These are phyloP conservation scores for Nannizzia gypsea DNA, from an alignment of 2,329 filamentous ascomycete species.

Conservation along the genomic window DNA sequence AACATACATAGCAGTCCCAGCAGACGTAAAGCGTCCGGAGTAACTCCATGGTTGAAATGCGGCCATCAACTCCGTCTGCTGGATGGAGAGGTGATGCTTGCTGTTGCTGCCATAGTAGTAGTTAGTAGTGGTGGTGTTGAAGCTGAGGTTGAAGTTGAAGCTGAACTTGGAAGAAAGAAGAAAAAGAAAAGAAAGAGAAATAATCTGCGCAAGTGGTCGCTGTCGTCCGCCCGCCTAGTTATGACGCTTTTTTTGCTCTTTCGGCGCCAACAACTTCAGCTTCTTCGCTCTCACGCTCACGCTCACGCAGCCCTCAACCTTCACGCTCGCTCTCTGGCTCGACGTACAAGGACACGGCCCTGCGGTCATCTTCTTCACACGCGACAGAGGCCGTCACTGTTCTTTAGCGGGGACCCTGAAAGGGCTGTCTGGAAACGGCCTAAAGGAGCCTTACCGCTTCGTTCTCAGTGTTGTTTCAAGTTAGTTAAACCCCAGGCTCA, in stretches of 20 bases:
- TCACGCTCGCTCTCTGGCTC: background rate
- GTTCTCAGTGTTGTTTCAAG: background rate
- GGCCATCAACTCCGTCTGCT: too few species aligned
- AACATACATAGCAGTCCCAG: too few species aligned
- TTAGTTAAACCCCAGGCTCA: background rate
- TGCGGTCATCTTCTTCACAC: background rate
- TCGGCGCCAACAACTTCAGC: background rate
- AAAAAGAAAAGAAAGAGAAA: background rate
- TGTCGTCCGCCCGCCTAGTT: background rate
- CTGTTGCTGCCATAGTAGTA: too few species aligned
- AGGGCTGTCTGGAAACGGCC: background rate
- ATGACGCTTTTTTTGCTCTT: background rate
- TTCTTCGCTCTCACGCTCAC: background rate
- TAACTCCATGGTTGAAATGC: too few species aligned
- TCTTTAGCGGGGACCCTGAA: background rate
- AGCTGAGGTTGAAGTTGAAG: too few species aligned
- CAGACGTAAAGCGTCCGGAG: too few species aligned
- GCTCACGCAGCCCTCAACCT: background rate
- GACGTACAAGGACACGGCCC: background rate
- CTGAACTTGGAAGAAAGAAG: too few species aligned
- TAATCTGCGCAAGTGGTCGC: slow-evolving; percentile 3
- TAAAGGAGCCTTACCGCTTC: background rate
- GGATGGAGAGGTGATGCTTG: too few species aligned
- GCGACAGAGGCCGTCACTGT: background rate
- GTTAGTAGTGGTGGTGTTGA: background rate